Base-by-base conservation (phyloP, 2,329 filamentous ascomycete species). In the Elsinoe necatrix region DNA sequence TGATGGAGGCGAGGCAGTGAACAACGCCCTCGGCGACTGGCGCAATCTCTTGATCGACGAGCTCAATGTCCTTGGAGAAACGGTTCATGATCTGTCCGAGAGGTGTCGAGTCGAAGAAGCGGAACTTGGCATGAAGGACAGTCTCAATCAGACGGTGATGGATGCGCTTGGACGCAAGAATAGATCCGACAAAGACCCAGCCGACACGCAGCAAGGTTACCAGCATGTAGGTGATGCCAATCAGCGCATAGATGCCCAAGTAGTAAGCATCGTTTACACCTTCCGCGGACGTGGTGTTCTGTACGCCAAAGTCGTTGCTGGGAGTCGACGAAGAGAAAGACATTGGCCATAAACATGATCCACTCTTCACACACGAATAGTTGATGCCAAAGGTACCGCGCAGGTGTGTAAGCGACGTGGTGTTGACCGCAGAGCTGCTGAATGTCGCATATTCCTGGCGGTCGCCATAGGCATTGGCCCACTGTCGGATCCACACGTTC, bases 51-150 rank as follows among this genome's bases (percentile, higher is more conserved):
- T 98, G 93, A 63, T 98, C 93, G 18, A 98, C 80, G 9, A 90
- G 84, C 69, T 98, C 91, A 12, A 98, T 81, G 69, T 98, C 93
- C 72, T 97, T 97, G 69, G 92, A 97, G 74, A 98, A 98, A 18
- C 93, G 84, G 72, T 98, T 98, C 85, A 97, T 97, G 65, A 98
- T 79, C 71, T 96, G 92, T 11, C 93, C 93, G 0, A 97, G 80
- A 1, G 93, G 93, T 0, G 93, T 98, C 1, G 92, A 87, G 67
- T 98, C 93, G 66, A 98, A 98, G 75, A 98, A 98, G 68, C 88
- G 90, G 77, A 98, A 97, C 68, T 90, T 92, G 27, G 93, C 93
- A 63, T 91, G 84, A 12, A 89, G 86, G 21, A 98, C 83, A 1
- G 86, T 79, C 25, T 81, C 78, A 69, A 98, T 86, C 56, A 98